Base-by-base conservation (phyloP, 345 rosid genomes). In the Populus nigra region DNA sequence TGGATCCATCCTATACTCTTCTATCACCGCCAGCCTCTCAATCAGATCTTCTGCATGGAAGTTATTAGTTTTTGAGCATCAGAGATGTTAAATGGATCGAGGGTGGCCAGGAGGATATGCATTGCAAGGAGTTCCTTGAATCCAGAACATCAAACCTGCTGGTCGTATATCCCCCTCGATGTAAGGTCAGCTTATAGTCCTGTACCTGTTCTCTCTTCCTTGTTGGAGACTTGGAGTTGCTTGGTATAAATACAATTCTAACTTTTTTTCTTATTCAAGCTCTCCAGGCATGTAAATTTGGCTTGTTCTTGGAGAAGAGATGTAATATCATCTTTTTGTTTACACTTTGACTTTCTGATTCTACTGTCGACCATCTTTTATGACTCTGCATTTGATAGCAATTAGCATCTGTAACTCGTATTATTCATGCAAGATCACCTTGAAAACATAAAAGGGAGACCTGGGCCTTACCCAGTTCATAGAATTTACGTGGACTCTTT, bases 81-180 rank as follows among this genome's bases (percentile, higher is more conserved):
- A 78, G 79, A 80, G 85, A 84, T 82, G 87, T 81, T 77, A 83
- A 76, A 35, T 73, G 68, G 67, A n/a, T n/a, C n/a, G n/a, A 93
- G 90, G 81, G 86, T 94, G 78, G 97, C 97, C 39, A 87, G 97
- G 85, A 98, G 91, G 67, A 86, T 93, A 82, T 93, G 98, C 81
- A 88, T 95, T 82, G 84, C 86, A 80, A 84, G 80, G 45, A 80
- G 88, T 75, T 95, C 65, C 33, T 88, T 95, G 87, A 91, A 85
- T 81, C 85, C 90, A 43, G 86, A 88, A 53, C 76, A 79, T 86
- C 90, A 50, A 95, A 89, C 78, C 74, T 86, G 76, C 74, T 95
- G 73, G 84, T 90, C 49, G 77, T 93, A 29, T 95, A 87, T 85
- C 96, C 98, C 68, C 99, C 99, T 68, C 83, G 87, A 90, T 90